Conservation (phyloP, 2,329 filamentous ascomycete genomes). For the Nemania sp. region DNA sequence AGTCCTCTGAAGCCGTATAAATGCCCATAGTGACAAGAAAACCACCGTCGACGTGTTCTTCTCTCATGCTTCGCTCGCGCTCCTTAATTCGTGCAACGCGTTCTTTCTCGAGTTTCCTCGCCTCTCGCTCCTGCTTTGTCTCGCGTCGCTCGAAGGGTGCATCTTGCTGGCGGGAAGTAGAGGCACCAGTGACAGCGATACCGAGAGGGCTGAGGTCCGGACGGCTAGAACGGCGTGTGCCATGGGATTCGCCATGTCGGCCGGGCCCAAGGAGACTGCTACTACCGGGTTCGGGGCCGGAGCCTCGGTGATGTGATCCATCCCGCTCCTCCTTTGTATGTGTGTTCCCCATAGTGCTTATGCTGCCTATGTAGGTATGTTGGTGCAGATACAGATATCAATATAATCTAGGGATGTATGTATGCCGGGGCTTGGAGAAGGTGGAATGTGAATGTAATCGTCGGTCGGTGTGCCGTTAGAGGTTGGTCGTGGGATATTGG, state of each 20-base stretch:
- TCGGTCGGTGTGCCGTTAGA: not conserved
- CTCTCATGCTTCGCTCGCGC: slow-evolving; percentile 87
- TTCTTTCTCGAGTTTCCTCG: slow-evolving; percentile 85
- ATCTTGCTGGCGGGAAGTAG: slow-evolving; percentile 55
- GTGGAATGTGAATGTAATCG: not conserved
- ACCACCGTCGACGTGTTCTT: slow-evolving; percentile 94
- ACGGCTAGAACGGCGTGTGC: slow-evolving; percentile 53
- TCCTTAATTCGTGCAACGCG: slow-evolving; percentile 81
- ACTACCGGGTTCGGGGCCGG: slow-evolving; percentile 26
- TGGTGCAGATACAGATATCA: not conserved
- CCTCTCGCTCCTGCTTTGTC: slow-evolving; percentile 91
- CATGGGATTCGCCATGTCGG: slow-evolving; percentile 29
- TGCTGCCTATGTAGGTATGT: slow-evolving; percentile 3
- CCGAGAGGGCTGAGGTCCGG: slow-evolving; percentile 62
- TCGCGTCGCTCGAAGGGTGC: slow-evolving; percentile 76
- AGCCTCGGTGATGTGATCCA: slow-evolving; percentile 23
- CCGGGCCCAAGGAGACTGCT: slow-evolving; percentile 19
- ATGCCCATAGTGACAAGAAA: slow-evolving; percentile 94
- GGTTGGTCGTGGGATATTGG: not conserved
- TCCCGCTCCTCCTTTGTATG: slow-evolving; percentile 39
- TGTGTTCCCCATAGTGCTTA: slow-evolving; percentile 35
- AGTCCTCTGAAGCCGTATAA: slow-evolving; percentile 93
- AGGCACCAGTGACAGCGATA: slow-evolving; percentile 53
- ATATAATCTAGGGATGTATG: not conserved
- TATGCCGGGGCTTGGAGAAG: not conserved